phyloP scores from a whole-genome alignment of 495 filamentous ascomycete genomes.

The Penicillium alfredii region DNA sequence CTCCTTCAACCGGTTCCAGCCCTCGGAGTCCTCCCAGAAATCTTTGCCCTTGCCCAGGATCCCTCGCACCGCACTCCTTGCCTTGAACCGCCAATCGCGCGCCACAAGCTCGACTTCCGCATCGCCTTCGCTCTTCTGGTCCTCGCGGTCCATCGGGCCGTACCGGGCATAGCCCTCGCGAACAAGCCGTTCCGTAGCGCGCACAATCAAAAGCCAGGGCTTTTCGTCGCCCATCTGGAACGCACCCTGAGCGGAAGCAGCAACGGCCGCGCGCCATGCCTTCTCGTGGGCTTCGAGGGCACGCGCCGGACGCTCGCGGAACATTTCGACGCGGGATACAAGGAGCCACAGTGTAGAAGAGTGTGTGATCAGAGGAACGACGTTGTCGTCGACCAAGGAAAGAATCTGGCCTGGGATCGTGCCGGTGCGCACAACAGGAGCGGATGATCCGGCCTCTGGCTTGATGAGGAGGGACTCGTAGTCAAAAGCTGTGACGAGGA shows the following conservation, averaged over 20 bases:
- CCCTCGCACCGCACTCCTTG: slow-evolving; percentile 70
- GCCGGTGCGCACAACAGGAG: slow-evolving; percentile 35
- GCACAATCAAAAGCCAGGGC: slow-evolving; percentile 43
- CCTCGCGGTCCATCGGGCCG: slow-evolving; percentile 35
- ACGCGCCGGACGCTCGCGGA: slow-evolving; percentile 57
- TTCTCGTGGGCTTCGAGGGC: slow-evolving; percentile 82
- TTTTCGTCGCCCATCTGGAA: slow-evolving; percentile 46
- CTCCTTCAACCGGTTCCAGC: slow-evolving; percentile 59
- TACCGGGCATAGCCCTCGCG: slow-evolving; percentile 46
- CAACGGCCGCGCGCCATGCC: slow-evolving; percentile 68
- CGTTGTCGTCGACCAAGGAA: slow-evolving; percentile 60
- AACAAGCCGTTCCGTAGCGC: slow-evolving; percentile 43
- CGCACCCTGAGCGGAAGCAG: slow-evolving; percentile 44
- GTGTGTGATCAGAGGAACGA: slow-evolving; percentile 78
- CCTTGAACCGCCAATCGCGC: slow-evolving; percentile 78
- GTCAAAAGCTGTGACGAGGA: slow-evolving; percentile 52
- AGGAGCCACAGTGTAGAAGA: slow-evolving; percentile 71
- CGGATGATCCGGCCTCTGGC: slow-evolving; percentile 12
- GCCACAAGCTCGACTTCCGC: slow-evolving; percentile 39
- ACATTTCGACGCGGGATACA: slow-evolving; percentile 62
- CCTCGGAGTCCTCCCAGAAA: slow-evolving; percentile 70
- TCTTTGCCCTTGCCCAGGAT: slow-evolving; percentile 78
- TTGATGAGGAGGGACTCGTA: slow-evolving; percentile 34
- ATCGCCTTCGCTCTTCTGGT: slow-evolving; percentile 16
- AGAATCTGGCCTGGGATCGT: slow-evolving; percentile 53